Evolutionary conservation across 352 stramenopile species (phyloP), one percentile per base, ranked within the genome.

Genomic region (Peronospora farinosa): DNA sequence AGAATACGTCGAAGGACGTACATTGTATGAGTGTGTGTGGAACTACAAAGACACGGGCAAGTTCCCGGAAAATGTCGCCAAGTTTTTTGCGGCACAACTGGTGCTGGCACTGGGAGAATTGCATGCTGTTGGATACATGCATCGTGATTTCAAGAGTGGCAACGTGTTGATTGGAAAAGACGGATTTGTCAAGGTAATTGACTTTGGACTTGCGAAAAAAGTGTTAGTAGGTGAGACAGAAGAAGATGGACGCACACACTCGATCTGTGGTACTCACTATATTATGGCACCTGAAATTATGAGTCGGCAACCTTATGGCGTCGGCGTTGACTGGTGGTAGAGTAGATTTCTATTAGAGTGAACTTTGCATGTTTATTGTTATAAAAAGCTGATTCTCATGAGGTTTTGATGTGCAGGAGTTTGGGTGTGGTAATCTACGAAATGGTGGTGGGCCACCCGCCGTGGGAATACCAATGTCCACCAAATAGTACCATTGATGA

Each of bases 101-200:
- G 77, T 88, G 35, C 49, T 89, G 31, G 78, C 74, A 31, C 28
- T 92, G 1, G 43, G 57, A 33, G 62, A 68, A 45, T 21, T 92
- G 2, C 78, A 92, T 43, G 51, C 33, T 5, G 23, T 46, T 21
- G 69, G 73, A n/a, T 86, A 66, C 33, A 57, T 88, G n/a, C 78
- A 92, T 44, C 77, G 81, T 12, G 81, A 92, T 25, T 50, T 92
- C 11, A 92, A 92, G 52, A 92, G 74, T 42, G 81, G 81, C 12
- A 92, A 92, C 41, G 53, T 89, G 2, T 45, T 92, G 13, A 47
- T 88, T 8, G 58, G 66, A 15, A 54, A 32, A 5, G 21, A 54
- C 2, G 78, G 81, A 5, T 65, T 69, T 21, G 59, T 46, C 8
- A 77, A 75, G 38, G 62, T 92, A 19, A 85, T 92, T 36, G 81